A percentile compares a stretch with the other conserved stretches of the same genome.
These are phyloP conservation scores for Baudoinia panamericana DNA, from an alignment of 495 filamentous ascomycete genomes.

Conservation along the genomic window DNA sequence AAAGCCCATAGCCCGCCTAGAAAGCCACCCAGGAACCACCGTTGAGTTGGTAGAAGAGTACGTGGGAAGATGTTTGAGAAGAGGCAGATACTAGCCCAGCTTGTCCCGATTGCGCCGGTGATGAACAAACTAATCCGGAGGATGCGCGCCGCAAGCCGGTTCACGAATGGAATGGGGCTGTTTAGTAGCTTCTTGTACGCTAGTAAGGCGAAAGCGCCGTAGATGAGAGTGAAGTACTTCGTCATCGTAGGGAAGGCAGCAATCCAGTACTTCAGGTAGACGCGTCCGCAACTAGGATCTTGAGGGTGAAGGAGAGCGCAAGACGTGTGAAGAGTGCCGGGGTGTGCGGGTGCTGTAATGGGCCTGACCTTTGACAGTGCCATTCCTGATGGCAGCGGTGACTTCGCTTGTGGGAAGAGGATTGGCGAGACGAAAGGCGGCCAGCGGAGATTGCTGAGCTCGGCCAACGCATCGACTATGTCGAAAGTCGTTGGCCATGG, in stretches of 20 bases:
- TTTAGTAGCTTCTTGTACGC: slow-evolving; percentile 51
- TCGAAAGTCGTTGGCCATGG: slow-evolving; percentile 64
- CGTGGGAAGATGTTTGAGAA: slow-evolving; percentile 68
- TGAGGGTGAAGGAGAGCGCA: slow-evolving; percentile 86
- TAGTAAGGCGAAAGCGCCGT: slow-evolving; percentile 54
- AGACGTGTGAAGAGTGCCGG: slow-evolving; percentile 64
- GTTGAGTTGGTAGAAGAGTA: slow-evolving; percentile 57
- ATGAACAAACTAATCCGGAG: slow-evolving; percentile 61
- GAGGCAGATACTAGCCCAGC: slow-evolving; percentile 80
- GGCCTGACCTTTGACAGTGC: slow-evolving; percentile 57
- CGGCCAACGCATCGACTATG: slow-evolving; percentile 66
- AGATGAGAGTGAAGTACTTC: slow-evolving; percentile 59
- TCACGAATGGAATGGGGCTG: slow-evolving; percentile 51
- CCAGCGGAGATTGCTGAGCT: slow-evolving; percentile 71
- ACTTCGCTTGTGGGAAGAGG: slow-evolving; percentile 57
- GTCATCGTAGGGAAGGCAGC: slow-evolving; percentile 65
- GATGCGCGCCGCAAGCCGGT: slow-evolving; percentile 44
- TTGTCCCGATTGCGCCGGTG: slow-evolving; percentile 62
- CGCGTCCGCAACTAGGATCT: slow-evolving; percentile 73
- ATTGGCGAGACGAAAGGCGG: slow-evolving; percentile 83
- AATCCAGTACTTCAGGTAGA: slow-evolving; percentile 71
- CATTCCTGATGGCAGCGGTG: slow-evolving; percentile 38
- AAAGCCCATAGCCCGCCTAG: slow-evolving; percentile 73
- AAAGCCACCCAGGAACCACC: slow-evolving; percentile 81
- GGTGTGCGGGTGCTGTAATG: slow-evolving; percentile 71